Base-by-base conservation (phyloP, 306 rosid species). In the Lithocarpus polystachyus region DNA sequence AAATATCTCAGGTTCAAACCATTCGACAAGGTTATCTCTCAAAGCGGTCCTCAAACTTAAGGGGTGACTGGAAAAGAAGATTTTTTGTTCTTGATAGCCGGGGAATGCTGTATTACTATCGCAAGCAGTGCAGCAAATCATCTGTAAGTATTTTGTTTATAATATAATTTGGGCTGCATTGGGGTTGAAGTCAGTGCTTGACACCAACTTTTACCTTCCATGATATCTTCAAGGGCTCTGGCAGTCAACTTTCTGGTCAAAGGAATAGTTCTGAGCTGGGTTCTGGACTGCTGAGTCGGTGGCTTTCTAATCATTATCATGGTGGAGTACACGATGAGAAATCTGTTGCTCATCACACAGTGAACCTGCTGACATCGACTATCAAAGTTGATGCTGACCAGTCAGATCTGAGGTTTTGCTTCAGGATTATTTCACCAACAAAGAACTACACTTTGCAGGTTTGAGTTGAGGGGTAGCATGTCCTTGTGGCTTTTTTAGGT, bases 1-100 rank as follows among this genome's bases (percentile, higher is more conserved):
- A 40, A 60, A 51, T 56, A 24, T 72, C 59, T 83, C 82, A 96
- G 99, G 98, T 96, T 79, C 98, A 96, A 88, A 96, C 99, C 68
- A 96, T 96, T 84, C 97, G 99, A 78, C 99, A 96, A 87, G 99
- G 99, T 70, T 96, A 96, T 89, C 99, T 96, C 87, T 96, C 99
- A 45, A 96, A 96, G 86, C 97, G 98, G 67, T 96, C 99, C 28
- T 96, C 99, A 56, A 96, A 91, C 81, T 88, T 96, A 82, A 91
- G 99, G 75, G 98, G 98, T 68, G 99, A 96, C 87, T 96, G 99
- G 99, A 96, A 96, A 88, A 91, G 99, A 87, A 90, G 99, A 84
- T 96, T 96, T 89, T 96, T 96, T 78, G 99, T 96, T 88, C 99
- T 96, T 86, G 99, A 96, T 83, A 96, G 99, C 77, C 91, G 98